Evolutionary conservation across 495 filamentous ascomycete genomes (phyloP), one percentile per base, ranked within the genome.

Genomic region (Penicillium subrubescens): DNA sequence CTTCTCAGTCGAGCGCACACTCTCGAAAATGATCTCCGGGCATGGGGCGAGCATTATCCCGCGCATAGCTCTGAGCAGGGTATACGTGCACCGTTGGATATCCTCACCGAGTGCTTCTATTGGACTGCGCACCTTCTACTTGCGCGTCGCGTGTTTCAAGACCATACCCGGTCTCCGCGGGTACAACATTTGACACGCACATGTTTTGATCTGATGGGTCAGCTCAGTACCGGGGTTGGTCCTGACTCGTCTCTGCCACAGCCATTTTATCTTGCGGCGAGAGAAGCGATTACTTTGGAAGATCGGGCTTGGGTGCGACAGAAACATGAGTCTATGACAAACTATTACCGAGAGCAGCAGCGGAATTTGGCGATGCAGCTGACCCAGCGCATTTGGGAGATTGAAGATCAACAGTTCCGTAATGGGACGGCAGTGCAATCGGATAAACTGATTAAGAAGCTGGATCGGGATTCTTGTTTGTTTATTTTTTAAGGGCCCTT

Each of bases 91-190:
- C 69, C 65, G 0, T 31, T 74, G 14, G 71, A 72, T n/a, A 74
- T 74, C 34, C 65, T 74, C 2, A 72, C 67, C 1, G 69, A 72
- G n/a, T 74, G 71, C 33, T 74, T 72, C 37, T 72, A 72, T 48
- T 74, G 70, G 71, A 74, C 67, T 0, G 63, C 71, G 1, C 71
- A 74, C 63, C 65, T 74, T 3, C 44, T 74, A n/a, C 70, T 74
- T 19, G 69, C 71, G 5, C 69, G 70, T 2, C 71, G 71, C 2
- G 69, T 74, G 3, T 74, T 74, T 57, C 63, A 59, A 39, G 67
- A 74, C 23, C 58, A 61, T 21, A 74, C 71, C 1, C 57, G 65
- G 23, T 70, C 64, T 14, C 60, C 52, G 4, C 69, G 71, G 15
- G 71, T 74, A 11, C 71, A 74, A 52, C 67, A 74, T 60, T 44